Evolutionary conservation across 257 asterid genomes (phyloP), one percentile per base, ranked within the genome.

Genomic region (Nicotiana paniculata): DNA sequence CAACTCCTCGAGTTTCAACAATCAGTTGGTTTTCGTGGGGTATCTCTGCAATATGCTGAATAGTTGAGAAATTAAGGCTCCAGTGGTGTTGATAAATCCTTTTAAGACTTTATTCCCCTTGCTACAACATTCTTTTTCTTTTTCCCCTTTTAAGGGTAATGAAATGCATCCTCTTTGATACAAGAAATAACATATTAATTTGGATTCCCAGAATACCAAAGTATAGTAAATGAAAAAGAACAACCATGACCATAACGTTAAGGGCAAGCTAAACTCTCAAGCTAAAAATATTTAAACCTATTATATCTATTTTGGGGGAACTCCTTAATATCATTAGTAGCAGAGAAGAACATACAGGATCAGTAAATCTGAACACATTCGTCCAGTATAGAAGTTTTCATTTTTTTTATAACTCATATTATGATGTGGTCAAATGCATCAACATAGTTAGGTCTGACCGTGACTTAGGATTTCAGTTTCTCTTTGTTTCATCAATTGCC

Each of bases 31-130:
- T 93, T 91, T 92, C 98, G 65, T 88, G 88, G 62, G 91, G 89
- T 89, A 92, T 92, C 93, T 93, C 98, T 6, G 98, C 97, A 33
- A 93, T 94, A 86, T 92, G 98, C 97, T 92, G 74, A 85, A 54
- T 55, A 77, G 54, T 75, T 39, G 69, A 65, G 77, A 75, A 59
- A 10, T 33, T 59, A 78, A 68, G 53, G 13, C 54, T 16, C 8
- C 30, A 68, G 54, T 68, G 37, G 16, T 3, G 53, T 68, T 18
- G 17, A 17, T 21, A 35, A 68, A 35, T 68, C 77, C 54, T 35
- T 35, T 68, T 66, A 33, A 66, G 16, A 68, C 54, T 35, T 43
- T 67, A 67, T 35, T 35, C 30, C 16, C 10, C 54, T 35, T 67
- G 16, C 54, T 17, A 67, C 53, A 67, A 66, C 51, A 66, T 35